Evolutionary conservation across 2,329 filamentous ascomycete genomes (phyloP).

Genomic region (Alternaria novae-zelandiae): DNA sequence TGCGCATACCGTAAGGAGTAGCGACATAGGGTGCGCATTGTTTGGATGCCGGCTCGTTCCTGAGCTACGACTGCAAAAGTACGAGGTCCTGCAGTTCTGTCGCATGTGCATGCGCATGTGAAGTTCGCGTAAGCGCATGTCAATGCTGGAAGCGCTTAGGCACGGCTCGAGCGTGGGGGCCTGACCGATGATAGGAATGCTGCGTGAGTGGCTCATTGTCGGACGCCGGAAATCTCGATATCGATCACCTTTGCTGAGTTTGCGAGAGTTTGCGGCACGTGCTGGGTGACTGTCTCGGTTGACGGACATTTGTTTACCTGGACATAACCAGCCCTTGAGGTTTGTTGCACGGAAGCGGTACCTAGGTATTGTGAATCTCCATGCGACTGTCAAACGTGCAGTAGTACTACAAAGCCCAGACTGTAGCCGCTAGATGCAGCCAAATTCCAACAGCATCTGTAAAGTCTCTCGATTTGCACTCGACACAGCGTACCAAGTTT

Average conservation of each 20-base stretch:
- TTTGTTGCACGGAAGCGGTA: background rate
- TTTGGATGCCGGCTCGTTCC: constrained; percentile 19
- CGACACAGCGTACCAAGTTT: background rate
- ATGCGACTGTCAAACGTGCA: background rate
- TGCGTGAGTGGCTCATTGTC: constrained; percentile 8
- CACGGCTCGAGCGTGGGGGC: constrained; percentile 16
- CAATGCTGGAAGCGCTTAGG: constrained; percentile 1
- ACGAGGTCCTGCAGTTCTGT: constrained; percentile 12
- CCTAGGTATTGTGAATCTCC: background rate
- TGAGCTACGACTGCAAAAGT: constrained; percentile 11
- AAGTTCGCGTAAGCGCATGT: constrained; percentile 13
- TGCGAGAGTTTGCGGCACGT: background rate
- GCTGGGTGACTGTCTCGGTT: background rate
- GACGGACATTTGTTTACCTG: background rate
- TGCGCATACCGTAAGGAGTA: constrained; percentile 4
- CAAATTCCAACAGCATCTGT: background rate
- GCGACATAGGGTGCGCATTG: constrained; percentile 11
- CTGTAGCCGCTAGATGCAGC: background rate
- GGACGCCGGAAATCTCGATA: background rate
- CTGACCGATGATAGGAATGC: background rate
- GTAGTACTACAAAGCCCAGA: background rate
- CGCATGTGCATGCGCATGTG: constrained; percentile 16
- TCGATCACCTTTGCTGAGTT: background rate
- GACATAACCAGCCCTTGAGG: background rate
- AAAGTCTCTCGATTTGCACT: background rate